Percentiles rank a stretch among this genome's conserved stretches.
Evolutionary conservation across 345 rosid species (phyloP).

Genomic region (Clarkia xantiana): DNA sequence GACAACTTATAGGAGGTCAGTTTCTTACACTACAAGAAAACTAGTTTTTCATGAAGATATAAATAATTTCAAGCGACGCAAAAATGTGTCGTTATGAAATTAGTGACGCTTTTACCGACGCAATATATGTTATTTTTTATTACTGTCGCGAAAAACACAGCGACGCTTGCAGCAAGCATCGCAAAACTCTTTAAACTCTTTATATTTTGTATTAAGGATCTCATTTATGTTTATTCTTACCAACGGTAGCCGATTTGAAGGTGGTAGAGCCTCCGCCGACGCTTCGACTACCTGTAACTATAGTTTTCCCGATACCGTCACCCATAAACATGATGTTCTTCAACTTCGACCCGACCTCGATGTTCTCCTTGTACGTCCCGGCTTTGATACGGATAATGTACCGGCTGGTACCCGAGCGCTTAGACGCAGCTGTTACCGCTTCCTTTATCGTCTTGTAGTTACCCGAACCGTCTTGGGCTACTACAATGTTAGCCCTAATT

Average conservation of each 20-base stretch:
- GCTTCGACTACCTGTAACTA: slow-evolving; percentile 72
- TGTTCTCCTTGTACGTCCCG: slow-evolving; percentile 55
- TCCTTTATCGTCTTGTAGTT: slow-evolving; percentile 42
- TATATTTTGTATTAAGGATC: no score
- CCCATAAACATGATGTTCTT: slow-evolving; percentile 76
- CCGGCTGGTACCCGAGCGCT: slow-evolving; percentile 39
- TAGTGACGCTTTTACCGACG: no score
- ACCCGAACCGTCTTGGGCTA: slow-evolving; percentile 88
- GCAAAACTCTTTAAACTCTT: no score
- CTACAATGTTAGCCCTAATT: slow-evolving; percentile 43
- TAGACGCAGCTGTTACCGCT: slow-evolving; percentile 47
- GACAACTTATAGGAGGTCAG: no score
- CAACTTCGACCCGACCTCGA: slow-evolving; percentile 31
- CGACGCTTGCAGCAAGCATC: no score
- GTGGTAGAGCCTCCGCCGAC: slow-evolving; percentile 79
- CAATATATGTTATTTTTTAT: no score
- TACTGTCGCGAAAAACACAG: no score
- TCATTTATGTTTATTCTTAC: no score
- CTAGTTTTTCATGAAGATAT: no score
- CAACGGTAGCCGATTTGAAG: slow-evolving; percentile 78
- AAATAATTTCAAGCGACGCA: no score
- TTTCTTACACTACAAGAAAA: no score
- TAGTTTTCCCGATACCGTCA: slow-evolving; percentile 59
- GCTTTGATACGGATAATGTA: slow-evolving; percentile 62
- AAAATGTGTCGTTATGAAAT: no score